These are phyloP conservation scores for Trematosphaeria pertusa DNA, from an alignment of 2,329 filamentous ascomycete genomes.

Conservation along the genomic window DNA sequence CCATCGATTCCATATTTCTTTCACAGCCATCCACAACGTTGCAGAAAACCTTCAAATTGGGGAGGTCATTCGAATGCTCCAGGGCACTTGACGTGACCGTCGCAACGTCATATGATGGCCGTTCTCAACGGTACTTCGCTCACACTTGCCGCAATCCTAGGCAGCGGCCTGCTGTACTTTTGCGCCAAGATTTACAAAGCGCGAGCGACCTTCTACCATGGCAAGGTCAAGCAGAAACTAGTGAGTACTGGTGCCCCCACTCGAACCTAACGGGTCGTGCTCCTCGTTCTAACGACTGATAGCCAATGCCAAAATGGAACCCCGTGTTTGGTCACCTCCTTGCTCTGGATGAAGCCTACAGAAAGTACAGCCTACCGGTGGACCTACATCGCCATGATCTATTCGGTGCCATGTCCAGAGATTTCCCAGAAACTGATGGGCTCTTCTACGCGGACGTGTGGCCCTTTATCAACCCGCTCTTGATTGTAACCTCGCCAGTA, in stretches of 20 bases:
- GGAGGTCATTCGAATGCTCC: background rate
- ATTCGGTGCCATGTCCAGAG: background rate
- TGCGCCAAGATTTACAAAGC: background rate
- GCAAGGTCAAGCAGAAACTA: slow-evolving; percentile 1
- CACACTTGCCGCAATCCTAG: background rate
- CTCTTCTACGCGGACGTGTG: slow-evolving; percentile 10
- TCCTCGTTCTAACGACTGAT: background rate
- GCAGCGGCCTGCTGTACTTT: background rate
- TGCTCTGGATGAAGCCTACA: background rate
- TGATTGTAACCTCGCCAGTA: slow-evolving; percentile 6
- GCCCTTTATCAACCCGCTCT: slow-evolving; percentile 6
- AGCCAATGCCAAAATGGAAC: slow-evolving; percentile 12
- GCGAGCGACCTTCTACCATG: slow-evolving; percentile 1
- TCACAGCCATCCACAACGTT: background rate
- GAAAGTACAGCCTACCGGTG: background rate
- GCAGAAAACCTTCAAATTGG: background rate
- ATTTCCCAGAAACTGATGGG: slow-evolving; percentile 4
- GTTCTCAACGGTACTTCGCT: background rate
- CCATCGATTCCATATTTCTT: too few species aligned
- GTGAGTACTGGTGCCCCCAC: background rate
- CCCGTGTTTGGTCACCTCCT: slow-evolving; percentile 10
- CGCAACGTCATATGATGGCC: background rate
- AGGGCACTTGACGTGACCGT: background rate
- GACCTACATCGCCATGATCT: slow-evolving; percentile 1
- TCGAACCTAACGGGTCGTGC: background rate